A percentile compares a stretch with the other conserved stretches of the same genome.
phyloP scores from a whole-genome alignment of 305 asterid genomes.

The Vinca major region DNA sequence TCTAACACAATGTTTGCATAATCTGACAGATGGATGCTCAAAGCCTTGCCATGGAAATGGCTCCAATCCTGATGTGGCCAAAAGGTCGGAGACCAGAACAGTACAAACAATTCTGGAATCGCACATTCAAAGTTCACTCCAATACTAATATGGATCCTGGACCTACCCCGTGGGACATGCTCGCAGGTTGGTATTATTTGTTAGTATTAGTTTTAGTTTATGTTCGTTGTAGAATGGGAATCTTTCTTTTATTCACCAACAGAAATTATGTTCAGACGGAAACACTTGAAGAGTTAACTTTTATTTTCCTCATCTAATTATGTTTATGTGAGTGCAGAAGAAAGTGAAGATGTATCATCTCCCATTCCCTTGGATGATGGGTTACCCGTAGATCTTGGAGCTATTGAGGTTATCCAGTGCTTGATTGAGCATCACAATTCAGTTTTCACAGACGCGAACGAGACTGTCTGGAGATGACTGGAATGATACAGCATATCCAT shows the following conservation, averaged over 20 bases:
- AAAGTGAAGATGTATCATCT: conserved; percentile 21
- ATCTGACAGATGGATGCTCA: conserved; percentile 65
- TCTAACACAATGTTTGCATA: conserved; percentile 11
- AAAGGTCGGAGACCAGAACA: conserved; percentile 50
- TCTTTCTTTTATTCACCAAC: no score
- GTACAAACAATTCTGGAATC: conserved; percentile 48
- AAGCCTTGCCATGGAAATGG: conserved; percentile 68
- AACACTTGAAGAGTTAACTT: not conserved
- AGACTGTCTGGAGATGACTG: conserved; percentile 53
- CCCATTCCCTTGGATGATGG: conserved; percentile 72
- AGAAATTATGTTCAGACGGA: not conserved
- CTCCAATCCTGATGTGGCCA: conserved; percentile 70
- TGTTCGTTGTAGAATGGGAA: no score
- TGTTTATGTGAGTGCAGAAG: conserved; percentile 28
- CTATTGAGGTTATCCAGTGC: conserved; percentile 68
- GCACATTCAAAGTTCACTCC: conserved; percentile 35
- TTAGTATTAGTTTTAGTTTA: conserved; percentile 10
- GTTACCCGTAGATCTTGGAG: conserved; percentile 44
- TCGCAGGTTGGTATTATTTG: conserved; percentile 44
- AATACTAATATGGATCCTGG: conserved; percentile 25
- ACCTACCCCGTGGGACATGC: conserved; percentile 44
- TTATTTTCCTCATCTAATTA: not conserved
- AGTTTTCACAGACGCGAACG: conserved; percentile 60
- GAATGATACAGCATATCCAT: conserved; percentile 6
- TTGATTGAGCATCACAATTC: conserved; percentile 67